These are phyloP conservation scores for Sporisorium sorghi DNA, from an alignment of 1,284 basidiomycete genomes.

Conservation along the genomic window DNA sequence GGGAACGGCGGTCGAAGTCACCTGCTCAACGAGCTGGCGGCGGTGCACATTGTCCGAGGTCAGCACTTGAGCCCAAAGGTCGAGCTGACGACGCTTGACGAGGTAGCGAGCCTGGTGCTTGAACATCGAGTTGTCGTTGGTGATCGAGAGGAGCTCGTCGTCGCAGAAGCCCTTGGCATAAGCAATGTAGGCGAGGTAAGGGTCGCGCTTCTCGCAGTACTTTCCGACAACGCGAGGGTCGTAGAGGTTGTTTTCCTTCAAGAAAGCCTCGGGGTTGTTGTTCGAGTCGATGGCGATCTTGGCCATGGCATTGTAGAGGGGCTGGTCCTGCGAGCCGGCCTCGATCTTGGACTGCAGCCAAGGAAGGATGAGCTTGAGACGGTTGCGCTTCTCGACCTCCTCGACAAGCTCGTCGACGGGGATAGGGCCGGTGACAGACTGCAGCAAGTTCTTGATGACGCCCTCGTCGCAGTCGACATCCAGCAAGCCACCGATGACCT, in stretches of 20 bases:
- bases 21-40: conserved; percentile 94
- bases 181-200: conserved; percentile 98
- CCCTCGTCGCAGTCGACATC: conserved; percentile 97
- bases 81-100: conserved; percentile 92
- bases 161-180: conserved; percentile 99
- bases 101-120: conserved; percentile 99
- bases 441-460: conserved; percentile 92
- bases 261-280: conserved; percentile 95
- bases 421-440: conserved; percentile 95
- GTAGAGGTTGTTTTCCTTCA: conserved; percentile 98
- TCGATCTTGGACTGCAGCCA: conserved; percentile 96
- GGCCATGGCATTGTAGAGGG: conserved; percentile 95
- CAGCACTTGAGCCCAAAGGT: conserved; percentile 97
- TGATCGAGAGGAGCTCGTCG: conserved; percentile 95
- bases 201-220: conserved; percentile 99
- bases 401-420: conserved; percentile 82
- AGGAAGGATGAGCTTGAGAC: conserved; percentile 94
- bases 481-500: conserved; percentile 94
- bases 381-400: conserved; percentile 87
- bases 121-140: conserved; percentile 99
- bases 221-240: conserved; percentile 96
- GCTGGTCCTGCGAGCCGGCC: conserved; percentile 88
- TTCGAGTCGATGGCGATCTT: conserved; percentile 99
- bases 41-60: conserved; percentile 89
- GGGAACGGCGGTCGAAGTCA: conserved; percentile 83